Percentiles rank a stretch among this genome's conserved stretches.
These are phyloP conservation scores for Blastobotrys malaysiensis DNA, from an alignment of 1,139 yeast species.

Conservation along the genomic window DNA sequence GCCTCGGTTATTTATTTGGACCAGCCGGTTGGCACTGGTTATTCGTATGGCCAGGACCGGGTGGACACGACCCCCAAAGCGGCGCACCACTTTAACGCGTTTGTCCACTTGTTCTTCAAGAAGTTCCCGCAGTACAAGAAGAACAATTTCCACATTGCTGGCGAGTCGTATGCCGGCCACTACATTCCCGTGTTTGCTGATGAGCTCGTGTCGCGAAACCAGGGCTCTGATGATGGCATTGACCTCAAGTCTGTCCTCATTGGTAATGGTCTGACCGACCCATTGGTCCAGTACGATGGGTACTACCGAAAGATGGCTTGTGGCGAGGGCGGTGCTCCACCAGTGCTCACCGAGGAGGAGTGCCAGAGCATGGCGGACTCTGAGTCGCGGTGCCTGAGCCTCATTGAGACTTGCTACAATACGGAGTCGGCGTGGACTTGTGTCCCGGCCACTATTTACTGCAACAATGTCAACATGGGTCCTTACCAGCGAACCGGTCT, in stretches of 20 bases:
- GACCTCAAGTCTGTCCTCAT: slow-evolving; percentile 81
- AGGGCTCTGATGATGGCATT: slow-evolving; percentile 67
- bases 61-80: slow-evolving; percentile 55
- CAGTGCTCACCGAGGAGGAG: slow-evolving; percentile 61
- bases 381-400: slow-evolving; percentile 52
- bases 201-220: slow-evolving; percentile 55
- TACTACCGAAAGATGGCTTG: slow-evolving; percentile 97
- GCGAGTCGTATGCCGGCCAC: slow-evolving; percentile 98
- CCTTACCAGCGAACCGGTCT: slow-evolving; percentile 57
- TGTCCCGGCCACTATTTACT: slow-evolving; percentile 72
- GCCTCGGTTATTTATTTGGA: slow-evolving; percentile 66
- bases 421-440: slow-evolving; percentile 45
- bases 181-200: slow-evolving; percentile 91
- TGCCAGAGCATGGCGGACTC: slow-evolving; percentile 52
- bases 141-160: slow-evolving; percentile 87
- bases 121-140: slow-evolving; percentile 80
- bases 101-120: slow-evolving; percentile 81
- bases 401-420: slow-evolving; percentile 51
- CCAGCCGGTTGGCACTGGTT: slow-evolving; percentile 74
- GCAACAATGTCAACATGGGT: slow-evolving; percentile 51
- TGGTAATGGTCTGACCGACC: slow-evolving; percentile 96
- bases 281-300: slow-evolving; percentile 75
- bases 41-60: slow-evolving; percentile 44
- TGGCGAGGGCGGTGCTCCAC: slow-evolving; percentile 79
- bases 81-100: slow-evolving; percentile 88